Base-by-base conservation (phyloP, 2,329 filamentous ascomycete genomes). In the Aspergillus novofumigatus region DNA sequence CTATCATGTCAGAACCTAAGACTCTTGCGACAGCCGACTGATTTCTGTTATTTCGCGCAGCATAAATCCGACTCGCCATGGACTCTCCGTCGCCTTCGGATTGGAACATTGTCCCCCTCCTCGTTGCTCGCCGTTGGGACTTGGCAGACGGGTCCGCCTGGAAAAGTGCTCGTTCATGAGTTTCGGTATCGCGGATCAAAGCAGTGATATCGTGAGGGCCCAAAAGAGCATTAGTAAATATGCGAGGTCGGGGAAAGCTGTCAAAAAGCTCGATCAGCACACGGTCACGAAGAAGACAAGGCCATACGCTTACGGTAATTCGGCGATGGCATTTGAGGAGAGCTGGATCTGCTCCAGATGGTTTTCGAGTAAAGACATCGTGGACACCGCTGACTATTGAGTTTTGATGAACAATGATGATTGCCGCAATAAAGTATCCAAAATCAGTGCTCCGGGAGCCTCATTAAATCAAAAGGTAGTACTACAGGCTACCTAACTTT, bases 101-200 rank as follows among this genome's bases (percentile, higher is more conserved):
- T 70, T 68, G 77, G 72, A 77, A 81, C 62, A 73, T 80, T 32
- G 80, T 83, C 58, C 78, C 80, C 62, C 78, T 73, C 53, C 83
- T 73, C 49, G 71, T 76, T 57, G 67, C 73, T 67, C 64, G 80
- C 71, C 66, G 77, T 66, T 67, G 82, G 60, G 72, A 44, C 3
- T 81, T 80, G 4, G 77, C 81, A 0, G 89, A 85, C 0, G 90
- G 86, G 1, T 93, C 92, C 0, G 96, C 87, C 41, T 93, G 95
- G 79, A 97, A 99, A 20, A 99, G 85, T 6, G 93, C 93, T 68
- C 92, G 89, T 74, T 99, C 94, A 77, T 97, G 93, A 23, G 89
- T 79, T 75, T 99, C 94, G 3, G 93, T 97, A 73, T 99, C 94
- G 59, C 94, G 90, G 68, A 99, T 97, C 50, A 99, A 80, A 11